A percentile compares a stretch with the other conserved stretches of the same genome.
phyloP scores from a whole-genome alignment of 192 early-diverging fungal genomes.

The Rhizoclosmatium globosum region DNA sequence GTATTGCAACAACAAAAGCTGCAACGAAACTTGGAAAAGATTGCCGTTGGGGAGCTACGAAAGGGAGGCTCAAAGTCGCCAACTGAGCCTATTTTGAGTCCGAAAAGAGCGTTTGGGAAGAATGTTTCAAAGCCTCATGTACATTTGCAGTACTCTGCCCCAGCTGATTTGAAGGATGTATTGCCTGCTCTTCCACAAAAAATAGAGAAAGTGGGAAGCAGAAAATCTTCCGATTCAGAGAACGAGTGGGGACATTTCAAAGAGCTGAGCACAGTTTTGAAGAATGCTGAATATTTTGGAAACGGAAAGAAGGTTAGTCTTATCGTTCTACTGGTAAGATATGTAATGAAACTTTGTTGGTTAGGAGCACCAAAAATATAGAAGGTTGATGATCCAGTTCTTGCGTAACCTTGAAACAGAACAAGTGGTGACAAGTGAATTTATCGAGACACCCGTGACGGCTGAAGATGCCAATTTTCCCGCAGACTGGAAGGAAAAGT shows the following conservation, averaged over 20 bases:
- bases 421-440: neutral
- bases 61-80: neutral
- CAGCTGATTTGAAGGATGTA: neutral
- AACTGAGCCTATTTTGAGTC: neutral
- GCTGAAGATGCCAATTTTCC: slow-evolving; percentile 16
- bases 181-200: neutral
- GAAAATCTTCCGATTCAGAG: neutral
- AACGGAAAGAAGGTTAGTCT: neutral
- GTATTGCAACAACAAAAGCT: slow-evolving; percentile 19
- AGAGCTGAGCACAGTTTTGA: neutral
- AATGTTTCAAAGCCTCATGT: neutral
- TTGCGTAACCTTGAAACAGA: slow-evolving; percentile 28
- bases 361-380: slow-evolving; percentile 19
- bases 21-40: neutral
- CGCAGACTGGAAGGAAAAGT: slow-evolving; percentile 14
- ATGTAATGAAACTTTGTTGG: neutral
- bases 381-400: slow-evolving; percentile 1
- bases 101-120: slow-evolving; percentile 8
- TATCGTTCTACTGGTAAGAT: neutral
- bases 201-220: neutral
- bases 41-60: neutral
- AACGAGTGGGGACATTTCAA: neutral
- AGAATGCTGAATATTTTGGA: slow-evolving; percentile 9
- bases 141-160: neutral
- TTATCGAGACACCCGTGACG: neutral